A percentile compares a stretch with the other conserved stretches of the same genome.
phyloP scores from a whole-genome alignment of 202 grass and related monocot species.

The Carex arenaria region DNA sequence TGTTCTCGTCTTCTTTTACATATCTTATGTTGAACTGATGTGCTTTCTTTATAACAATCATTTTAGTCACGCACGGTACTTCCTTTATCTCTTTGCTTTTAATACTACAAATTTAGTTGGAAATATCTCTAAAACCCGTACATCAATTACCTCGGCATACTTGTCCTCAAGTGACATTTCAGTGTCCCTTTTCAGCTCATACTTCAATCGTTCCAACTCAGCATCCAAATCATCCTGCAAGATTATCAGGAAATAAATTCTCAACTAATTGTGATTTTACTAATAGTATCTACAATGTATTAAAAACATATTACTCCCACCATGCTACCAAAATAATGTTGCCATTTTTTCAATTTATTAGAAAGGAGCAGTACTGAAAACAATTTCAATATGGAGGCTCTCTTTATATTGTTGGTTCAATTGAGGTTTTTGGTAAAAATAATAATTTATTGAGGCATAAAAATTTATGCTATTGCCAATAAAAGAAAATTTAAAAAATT shows the following conservation, averaged over 20 bases:
- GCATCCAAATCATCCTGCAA: slow-evolving; percentile 50
- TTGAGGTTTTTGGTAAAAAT: background rate
- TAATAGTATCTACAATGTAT: background rate
- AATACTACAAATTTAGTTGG: background rate
- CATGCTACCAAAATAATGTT: background rate
- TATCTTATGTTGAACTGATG: background rate
- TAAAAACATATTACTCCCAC: background rate
- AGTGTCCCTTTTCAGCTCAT: slow-evolving; percentile 28
- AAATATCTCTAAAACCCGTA: background rate
- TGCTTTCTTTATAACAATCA: background rate
- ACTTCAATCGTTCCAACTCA: slow-evolving; percentile 38
- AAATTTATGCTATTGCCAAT: background rate
- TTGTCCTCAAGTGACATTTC: slow-evolving; percentile 22
- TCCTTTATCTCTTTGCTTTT: background rate
- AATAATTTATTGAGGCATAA: background rate
- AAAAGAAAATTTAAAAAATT: background rate
- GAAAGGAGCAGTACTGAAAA: background rate
- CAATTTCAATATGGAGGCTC: background rate
- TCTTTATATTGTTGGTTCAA: background rate
- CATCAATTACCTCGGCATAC: slow-evolving; percentile 38
- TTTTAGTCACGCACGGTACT: background rate
- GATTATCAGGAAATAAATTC: background rate
- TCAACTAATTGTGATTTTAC: background rate
- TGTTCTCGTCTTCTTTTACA: background rate
- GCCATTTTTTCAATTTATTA: background rate